Base-by-base conservation (phyloP, 495 filamentous ascomycete species). In the Talaromyces borbonicus region DNA sequence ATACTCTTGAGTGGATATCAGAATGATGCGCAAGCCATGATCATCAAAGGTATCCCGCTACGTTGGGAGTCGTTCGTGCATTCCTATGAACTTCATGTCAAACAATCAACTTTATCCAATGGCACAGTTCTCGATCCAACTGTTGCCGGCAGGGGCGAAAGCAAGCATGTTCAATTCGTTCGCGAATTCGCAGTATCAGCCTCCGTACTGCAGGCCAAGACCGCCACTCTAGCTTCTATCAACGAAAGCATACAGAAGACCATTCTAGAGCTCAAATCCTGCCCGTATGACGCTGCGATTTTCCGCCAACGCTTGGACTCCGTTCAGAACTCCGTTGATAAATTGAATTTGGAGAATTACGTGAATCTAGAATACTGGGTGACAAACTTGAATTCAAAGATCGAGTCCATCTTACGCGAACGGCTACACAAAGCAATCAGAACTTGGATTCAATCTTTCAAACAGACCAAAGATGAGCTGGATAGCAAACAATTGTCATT, bases 41-140 rank as follows among this genome's bases (percentile, higher is more conserved):
- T 97, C 46, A 67, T 69, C 37, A 95, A 92, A 67, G 92, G 92
- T 33, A 71, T 96, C 36, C 84, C 86, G 8, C 68, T 97, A 24
- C 81, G 85, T 54, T 98, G 92, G 92, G 92, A 98, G 58, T 90
- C 92, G 0, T 95, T 98, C 58, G 85, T 98, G 25, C 87, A 96
- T 55, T 88, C 87, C 6, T 97, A 95, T 59, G 92, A 97, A 58
- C 69, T 95, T 14, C 87, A 90, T 53, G 74, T 89, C 43, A 84
- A 90, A 53, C 83, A 87, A 52, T 72, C 79, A 25, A 65, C 72
- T n/a, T 67, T 71, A 43, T 56, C 63, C n/a, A 68, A 68, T 39
- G 80, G 79, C 27, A 60, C 74, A n/a, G n/a, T n/a, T 19, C 67
- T 83, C 39, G 82, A 85, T 35, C 68, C 76, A 46, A 53, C 73